These are phyloP conservation scores for Sporopachydermia lactativora DNA, from an alignment of 805 yeast genomes.

Conservation along the genomic window DNA sequence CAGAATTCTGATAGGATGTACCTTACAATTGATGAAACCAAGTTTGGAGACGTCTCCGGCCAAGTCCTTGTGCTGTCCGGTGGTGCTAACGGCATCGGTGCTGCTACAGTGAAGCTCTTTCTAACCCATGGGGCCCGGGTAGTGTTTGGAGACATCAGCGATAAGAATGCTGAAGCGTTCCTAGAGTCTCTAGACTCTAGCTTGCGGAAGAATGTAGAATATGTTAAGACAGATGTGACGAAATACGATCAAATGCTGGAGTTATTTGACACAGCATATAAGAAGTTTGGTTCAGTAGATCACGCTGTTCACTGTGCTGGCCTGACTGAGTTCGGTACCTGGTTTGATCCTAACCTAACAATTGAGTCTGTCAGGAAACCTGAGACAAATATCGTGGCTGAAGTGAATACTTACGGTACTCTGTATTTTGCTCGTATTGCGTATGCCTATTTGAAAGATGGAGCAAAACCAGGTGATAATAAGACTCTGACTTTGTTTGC, in stretches of 20 bases:
- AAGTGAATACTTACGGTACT: conserved; percentile 6
- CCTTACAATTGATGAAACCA: not conserved
- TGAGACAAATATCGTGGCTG: conserved; percentile 6
- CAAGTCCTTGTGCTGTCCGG: conserved; percentile 3
- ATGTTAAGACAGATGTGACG: conserved; percentile 5
- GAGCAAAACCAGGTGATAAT: conserved; percentile 3
- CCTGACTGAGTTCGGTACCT: conserved; percentile 6
- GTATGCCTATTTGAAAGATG: conserved; percentile 5
- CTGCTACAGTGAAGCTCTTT: conserved; percentile 5
- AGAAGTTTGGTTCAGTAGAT: conserved; percentile 6
- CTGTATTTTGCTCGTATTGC: conserved; percentile 7
- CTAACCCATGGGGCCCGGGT: conserved; percentile 6
- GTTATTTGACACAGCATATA: conserved; percentile 5
- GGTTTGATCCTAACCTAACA: conserved; percentile 6
- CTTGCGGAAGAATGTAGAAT: conserved; percentile 2
- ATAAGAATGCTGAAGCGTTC: conserved; percentile 3
- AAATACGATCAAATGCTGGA: conserved; percentile 4
- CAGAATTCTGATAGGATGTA: no score
- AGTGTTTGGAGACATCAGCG: conserved; percentile 6
- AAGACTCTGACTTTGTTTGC: conserved; percentile 6
- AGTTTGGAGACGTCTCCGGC: not conserved
- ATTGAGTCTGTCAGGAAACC: conserved; percentile 5
- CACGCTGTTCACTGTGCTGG: conserved; percentile 6
- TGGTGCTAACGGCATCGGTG: conserved; percentile 8
- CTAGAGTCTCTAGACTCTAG: conserved; percentile 1